Percentiles rank a stretch among this genome's conserved stretches.
These are phyloP conservation scores for Trematosphaeria pertusa DNA, from an alignment of 2,329 filamentous ascomycete species.

Conservation along the genomic window DNA sequence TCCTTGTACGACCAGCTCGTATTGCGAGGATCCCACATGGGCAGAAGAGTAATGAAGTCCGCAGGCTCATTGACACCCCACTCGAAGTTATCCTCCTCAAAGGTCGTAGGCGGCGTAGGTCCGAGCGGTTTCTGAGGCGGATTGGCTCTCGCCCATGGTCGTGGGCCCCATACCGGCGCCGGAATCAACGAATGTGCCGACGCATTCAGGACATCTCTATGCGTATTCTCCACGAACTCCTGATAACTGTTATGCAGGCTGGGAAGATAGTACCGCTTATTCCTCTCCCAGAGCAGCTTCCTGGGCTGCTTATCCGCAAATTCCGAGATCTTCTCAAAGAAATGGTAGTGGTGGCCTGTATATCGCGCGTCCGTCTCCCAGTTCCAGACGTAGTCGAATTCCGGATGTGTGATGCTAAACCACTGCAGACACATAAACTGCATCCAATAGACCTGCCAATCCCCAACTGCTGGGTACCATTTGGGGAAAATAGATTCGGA, in stretches of 20 bases:
- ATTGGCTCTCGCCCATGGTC: slow-evolving; percentile 62
- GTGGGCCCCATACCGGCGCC: slow-evolving; percentile 83
- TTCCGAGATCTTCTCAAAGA: slow-evolving; percentile 69
- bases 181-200: slow-evolving; percentile 49
- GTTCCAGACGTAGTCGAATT: slow-evolving; percentile 83
- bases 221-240: slow-evolving; percentile 53
- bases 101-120: slow-evolving; percentile 71
- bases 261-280: slow-evolving; percentile 63
- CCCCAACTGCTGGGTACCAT: slow-evolving; percentile 57
- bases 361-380: slow-evolving; percentile 86
- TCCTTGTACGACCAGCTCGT: slow-evolving; percentile 74
- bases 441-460: slow-evolving; percentile 59
- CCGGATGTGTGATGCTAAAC: slow-evolving; percentile 76
- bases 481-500: slow-evolving; percentile 63
- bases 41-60: slow-evolving; percentile 89
- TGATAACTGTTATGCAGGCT: slow-evolving; percentile 59
- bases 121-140: slow-evolving; percentile 80
- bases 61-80: slow-evolving; percentile 94
- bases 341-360: slow-evolving; percentile 82
- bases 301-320: slow-evolving; percentile 63
- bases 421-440: slow-evolving; percentile 78
- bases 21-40: slow-evolving; percentile 86
- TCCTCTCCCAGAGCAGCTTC: slow-evolving; percentile 66
- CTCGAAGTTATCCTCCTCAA: slow-evolving; percentile 79
- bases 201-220: slow-evolving; percentile 50